A percentile compares a stretch with the other conserved stretches of the same genome.
Conservation (phyloP, 129 eudicot species). For the Centaurea solstitialis region DNA sequence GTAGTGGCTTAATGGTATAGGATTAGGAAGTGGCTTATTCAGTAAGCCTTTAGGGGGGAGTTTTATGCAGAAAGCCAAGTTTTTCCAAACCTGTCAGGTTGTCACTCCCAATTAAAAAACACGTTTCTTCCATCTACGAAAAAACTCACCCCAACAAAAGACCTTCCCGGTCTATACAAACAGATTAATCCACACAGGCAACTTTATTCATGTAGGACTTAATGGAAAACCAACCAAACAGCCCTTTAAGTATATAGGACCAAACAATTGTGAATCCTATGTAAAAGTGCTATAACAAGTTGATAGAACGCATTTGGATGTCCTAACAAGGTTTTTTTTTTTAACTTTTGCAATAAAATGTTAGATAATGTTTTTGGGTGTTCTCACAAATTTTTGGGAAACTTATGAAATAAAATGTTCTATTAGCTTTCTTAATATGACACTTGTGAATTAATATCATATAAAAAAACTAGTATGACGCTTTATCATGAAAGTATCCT, state of each 20-base stretch:
- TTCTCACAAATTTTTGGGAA: background rate
- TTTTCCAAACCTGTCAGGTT: too few relatives aligned
- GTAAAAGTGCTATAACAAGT: background rate
- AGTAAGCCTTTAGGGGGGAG: too few relatives aligned
- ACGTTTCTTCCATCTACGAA: too few relatives aligned
- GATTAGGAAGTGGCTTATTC: too few relatives aligned
- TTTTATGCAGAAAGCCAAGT: too few relatives aligned
- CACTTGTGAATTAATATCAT: background rate
- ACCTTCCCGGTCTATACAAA: too few relatives aligned
- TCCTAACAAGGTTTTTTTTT: background rate
- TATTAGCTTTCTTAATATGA: background rate
- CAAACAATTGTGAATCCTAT: background rate
- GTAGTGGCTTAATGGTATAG: too few relatives aligned
- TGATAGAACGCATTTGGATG: background rate
- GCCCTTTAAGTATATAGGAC: background rate
- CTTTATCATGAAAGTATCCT: background rate
- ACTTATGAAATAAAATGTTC: background rate
- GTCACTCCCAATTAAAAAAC: too few relatives aligned
- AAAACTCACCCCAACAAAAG: too few relatives aligned
- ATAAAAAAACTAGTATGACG: background rate
- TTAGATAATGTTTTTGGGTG: background rate
- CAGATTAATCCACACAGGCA: too few relatives aligned
- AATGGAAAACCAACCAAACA: too few relatives aligned
- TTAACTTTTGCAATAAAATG: background rate
- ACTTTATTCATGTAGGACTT: too few relatives aligned